A percentile compares a stretch with the other conserved stretches of the same genome.
Evolutionary conservation across 2,329 filamentous ascomycete species (phyloP).

Genomic region (Ceratocystiopsis sp.): DNA sequence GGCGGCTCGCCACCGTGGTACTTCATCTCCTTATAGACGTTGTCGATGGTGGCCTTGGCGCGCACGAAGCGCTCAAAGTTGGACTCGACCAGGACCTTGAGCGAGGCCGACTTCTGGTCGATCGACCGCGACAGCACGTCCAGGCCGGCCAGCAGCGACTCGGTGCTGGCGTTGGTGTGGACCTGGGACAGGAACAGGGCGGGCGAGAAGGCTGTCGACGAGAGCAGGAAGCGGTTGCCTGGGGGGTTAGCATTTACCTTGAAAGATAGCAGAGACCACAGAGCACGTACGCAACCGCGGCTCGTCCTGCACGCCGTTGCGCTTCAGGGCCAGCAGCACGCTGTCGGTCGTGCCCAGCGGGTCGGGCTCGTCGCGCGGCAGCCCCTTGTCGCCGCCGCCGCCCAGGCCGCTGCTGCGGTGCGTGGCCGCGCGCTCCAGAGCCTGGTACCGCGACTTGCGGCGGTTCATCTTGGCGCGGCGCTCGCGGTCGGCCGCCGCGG

Average conservation of each 20-base stretch:
- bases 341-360: conserved; percentile 77
- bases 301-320: conserved; percentile 72
- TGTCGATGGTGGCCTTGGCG: conserved; percentile 94
- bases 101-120: conserved; percentile 89
- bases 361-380: conserved; percentile 85
- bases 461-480: conserved; percentile 33
- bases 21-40: conserved; percentile 97
- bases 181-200: conserved; percentile 83
- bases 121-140: conserved; percentile 81
- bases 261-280: conserved; percentile 22
- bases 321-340: conserved; percentile 63
- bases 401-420: conserved; percentile 48
- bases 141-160: conserved; percentile 63
- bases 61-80: conserved; percentile 98
- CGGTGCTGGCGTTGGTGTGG: conserved; percentile 71
- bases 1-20: conserved; percentile 41
- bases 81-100: conserved; percentile 90
- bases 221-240: conserved; percentile 88
- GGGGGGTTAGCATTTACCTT: background rate
- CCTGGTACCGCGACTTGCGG: conserved; percentile 68
- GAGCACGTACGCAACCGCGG: conserved; percentile 37
- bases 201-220: conserved; percentile 89
- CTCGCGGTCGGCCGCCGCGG: conserved; percentile 30
- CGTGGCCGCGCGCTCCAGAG: conserved; percentile 59
- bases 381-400: conserved; percentile 43